These are phyloP conservation scores for Hypoxylon sp. DNA, from an alignment of 2,329 filamentous ascomycete species.

Conservation along the genomic window DNA sequence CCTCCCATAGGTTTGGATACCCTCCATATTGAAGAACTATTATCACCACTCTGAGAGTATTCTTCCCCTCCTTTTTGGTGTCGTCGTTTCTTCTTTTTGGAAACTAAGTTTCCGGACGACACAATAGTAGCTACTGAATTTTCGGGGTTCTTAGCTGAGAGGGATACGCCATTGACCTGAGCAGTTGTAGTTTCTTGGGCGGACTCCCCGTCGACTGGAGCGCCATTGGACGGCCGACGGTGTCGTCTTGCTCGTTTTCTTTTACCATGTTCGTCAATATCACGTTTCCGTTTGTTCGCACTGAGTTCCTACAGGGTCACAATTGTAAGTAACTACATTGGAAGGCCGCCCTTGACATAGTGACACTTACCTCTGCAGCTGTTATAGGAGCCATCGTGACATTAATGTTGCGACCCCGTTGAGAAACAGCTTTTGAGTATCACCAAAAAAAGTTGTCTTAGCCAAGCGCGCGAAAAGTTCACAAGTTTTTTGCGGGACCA, in stretches of 20 bases:
- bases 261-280: constrained; percentile 59
- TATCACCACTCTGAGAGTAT: neutral
- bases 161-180: constrained; percentile 37
- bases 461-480: constrained; percentile 47
- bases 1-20: constrained; percentile 76
- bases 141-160: constrained; percentile 9
- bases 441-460: constrained; percentile 17
- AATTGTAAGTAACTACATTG: constrained; percentile 35
- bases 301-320: constrained; percentile 53
- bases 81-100: constrained; percentile 41
- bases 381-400: constrained; percentile 50
- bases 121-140: constrained; percentile 16
- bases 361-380: constrained; percentile 48
- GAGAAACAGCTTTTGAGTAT: constrained; percentile 21
- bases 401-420: constrained; percentile 11
- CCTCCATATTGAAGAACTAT: constrained; percentile 62
- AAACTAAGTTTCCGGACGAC: constrained; percentile 18
- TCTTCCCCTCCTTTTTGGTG: constrained; percentile 26
- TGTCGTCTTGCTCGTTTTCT: constrained; percentile 61
- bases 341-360: neutral
- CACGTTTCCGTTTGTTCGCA: constrained; percentile 65
- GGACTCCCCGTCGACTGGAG: constrained; percentile 28
- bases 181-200: constrained; percentile 15
- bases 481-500: constrained; percentile 47
- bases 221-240: constrained; percentile 39